Base-by-base conservation (phyloP, 495 filamentous ascomycete genomes). In the Podospora fimiseda region DNA sequence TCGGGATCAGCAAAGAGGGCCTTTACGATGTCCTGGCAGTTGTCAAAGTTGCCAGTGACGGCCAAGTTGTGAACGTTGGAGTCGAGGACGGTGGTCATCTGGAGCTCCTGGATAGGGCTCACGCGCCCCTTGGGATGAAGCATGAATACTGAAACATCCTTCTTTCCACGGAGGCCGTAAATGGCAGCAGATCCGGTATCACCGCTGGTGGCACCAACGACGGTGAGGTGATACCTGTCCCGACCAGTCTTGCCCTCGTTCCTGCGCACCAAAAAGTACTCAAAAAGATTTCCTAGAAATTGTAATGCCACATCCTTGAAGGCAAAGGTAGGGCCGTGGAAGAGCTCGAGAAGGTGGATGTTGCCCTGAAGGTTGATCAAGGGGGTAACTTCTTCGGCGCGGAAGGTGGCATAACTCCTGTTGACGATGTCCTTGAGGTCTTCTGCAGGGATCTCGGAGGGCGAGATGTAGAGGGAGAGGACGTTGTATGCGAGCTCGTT, bases 11-110 rank as follows among this genome's bases (percentile, higher is more conserved):
- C 84, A 64, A 97, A 98, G 19, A 98, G 79, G 0, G 86, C 84
- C 74, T 98, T 98, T 59, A 98, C 87, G 48, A 89, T 89, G 63
- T 96, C 92, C 82, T 95, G 91, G 70, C 92, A 97, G 65, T 97
- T 88, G 59, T 98, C 93, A 70, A 98, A 96, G 2, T 87, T 88
- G 30, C 92, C 91, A 46, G 83, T 80, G 13, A 96, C 84, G 42
- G 87, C 80, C 1, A 97, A 69, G 69, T 90, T 91, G 75, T 95
- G 88, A 8, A 96, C 86, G 70, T 98, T 98, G 45, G 74, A 70
- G 62, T 96, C 93, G 19, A 86, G 68, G 50, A 89, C 83, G 0
- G 91, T 93, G 1, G 89, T 95, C 93, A 98, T 96, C 71, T 97
- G 93, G 2, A 83, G 86, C 68, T 96, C 88, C 65, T 96, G 93